These are phyloP conservation scores for Aspergillus baeticus DNA, from an alignment of 495 filamentous ascomycete species.

Conservation along the genomic window DNA sequence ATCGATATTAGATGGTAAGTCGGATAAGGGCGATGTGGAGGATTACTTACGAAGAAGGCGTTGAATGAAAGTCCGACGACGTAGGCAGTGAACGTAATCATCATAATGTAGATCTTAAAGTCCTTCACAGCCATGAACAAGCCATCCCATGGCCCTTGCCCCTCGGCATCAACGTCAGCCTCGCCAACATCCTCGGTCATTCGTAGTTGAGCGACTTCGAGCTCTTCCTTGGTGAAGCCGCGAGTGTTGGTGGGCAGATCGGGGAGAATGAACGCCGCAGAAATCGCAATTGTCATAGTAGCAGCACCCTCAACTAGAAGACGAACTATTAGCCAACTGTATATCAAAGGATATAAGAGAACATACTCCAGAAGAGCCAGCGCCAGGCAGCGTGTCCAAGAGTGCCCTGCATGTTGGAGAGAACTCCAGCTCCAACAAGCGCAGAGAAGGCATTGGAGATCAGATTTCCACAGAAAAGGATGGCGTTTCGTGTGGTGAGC, in stretches of 20 bases:
- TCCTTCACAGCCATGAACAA: conserved; percentile 67
- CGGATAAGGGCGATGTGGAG: neutral
- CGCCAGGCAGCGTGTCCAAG: conserved; percentile 53
- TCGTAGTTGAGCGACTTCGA: conserved; percentile 63
- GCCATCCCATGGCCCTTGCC: conserved; percentile 64
- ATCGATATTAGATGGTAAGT: conserved; percentile 16
- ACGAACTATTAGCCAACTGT: neutral
- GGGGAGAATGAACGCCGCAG: conserved; percentile 61
- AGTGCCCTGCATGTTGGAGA: conserved; percentile 40
- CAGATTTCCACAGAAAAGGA: conserved; percentile 46
- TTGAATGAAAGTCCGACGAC: conserved; percentile 36
- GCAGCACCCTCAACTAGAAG: conserved; percentile 27
- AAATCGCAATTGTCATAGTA: conserved; percentile 31
- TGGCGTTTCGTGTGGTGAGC: conserved; percentile 40
- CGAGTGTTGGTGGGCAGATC: conserved; percentile 72
- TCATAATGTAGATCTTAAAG: conserved; percentile 68
- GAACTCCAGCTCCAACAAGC: conserved; percentile 49
- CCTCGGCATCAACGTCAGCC: conserved; percentile 59
- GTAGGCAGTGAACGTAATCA: conserved; percentile 40
- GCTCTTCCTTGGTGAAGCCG: conserved; percentile 69
- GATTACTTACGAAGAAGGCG: conserved; percentile 34
- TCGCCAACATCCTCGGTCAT: conserved; percentile 77
- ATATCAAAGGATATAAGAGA: neutral
- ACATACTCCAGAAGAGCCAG: conserved; percentile 61
- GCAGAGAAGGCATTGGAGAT: conserved; percentile 66